Evolutionary conservation across 1,139 yeast species (phyloP).

Genomic region (Pichia sp.): DNA sequence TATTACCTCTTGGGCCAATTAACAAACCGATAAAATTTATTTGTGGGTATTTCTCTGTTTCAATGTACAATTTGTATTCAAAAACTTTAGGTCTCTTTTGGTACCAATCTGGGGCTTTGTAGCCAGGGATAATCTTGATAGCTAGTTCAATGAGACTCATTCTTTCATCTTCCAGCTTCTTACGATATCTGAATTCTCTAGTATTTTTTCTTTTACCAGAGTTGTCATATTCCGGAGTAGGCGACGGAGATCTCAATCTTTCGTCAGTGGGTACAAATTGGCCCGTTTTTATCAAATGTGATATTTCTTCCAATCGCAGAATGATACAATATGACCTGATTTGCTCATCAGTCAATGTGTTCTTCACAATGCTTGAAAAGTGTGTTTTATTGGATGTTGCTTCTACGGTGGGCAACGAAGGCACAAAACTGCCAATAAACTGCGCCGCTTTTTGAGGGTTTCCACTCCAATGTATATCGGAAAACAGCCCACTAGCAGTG

Average conservation of each 20-base stretch:
- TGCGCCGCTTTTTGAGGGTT: too few species aligned
- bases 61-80: constrained; percentile 76
- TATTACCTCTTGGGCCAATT: constrained; percentile 94
- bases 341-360: constrained; percentile 73
- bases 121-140: constrained; percentile 65
- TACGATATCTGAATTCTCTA: constrained; percentile 57
- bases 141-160: constrained; percentile 71
- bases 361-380: constrained; percentile 4
- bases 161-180: constrained; percentile 67
- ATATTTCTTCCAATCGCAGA: constrained; percentile 73
- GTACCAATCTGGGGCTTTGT: constrained; percentile 74
- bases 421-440: too few species aligned
- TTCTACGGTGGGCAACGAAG: too few species aligned
- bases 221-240: constrained; percentile 85
- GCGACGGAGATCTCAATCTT: constrained; percentile 61
- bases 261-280: constrained; percentile 16
- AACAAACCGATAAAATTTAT: constrained; percentile 88
- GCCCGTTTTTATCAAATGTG: too few species aligned
- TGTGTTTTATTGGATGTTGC: too few species aligned
- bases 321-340: constrained; percentile 70
- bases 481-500: too few species aligned
- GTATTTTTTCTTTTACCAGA: constrained; percentile 83
- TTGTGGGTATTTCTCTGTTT: constrained; percentile 82
- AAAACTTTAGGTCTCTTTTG: constrained; percentile 49
- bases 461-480: too few species aligned